phyloP scores from a whole-genome alignment of 1,139 yeast species.

The Yamadazyma membranifaciens region DNA sequence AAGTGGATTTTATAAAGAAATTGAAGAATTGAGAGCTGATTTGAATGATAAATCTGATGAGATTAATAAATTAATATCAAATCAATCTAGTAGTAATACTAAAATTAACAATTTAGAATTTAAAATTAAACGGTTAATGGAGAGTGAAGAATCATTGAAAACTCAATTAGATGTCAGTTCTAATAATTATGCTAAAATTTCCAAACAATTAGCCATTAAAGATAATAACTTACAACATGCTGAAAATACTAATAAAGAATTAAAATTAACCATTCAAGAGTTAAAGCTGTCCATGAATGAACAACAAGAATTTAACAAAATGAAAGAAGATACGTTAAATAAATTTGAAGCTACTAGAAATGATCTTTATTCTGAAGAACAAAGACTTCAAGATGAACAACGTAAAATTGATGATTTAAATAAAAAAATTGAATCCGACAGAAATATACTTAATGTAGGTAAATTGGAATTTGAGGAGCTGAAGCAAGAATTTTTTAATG shows the following conservation, averaged over 20 bases:
- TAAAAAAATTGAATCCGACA: background rate
- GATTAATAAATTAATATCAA: constrained; percentile 19
- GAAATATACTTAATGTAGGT: background rate
- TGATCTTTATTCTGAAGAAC: background rate
- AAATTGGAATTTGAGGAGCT: background rate
- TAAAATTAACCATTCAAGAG: constrained; percentile 1
- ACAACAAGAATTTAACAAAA: constrained; percentile 1
- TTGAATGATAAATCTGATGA: constrained; percentile 19
- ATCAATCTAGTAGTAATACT: constrained; percentile 21
- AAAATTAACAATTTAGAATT: constrained; percentile 22
- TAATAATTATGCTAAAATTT: constrained; percentile 29
- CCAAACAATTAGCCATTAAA: constrained; percentile 25
- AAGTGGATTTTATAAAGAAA: constrained; percentile 21
- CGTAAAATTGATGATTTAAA: constrained; percentile 1
- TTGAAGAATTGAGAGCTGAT: constrained; percentile 16
- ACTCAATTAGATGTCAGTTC: constrained; percentile 31
- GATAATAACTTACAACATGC: constrained; percentile 8
- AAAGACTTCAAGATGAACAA: background rate
- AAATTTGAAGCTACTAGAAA: background rate
- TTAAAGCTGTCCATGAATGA: background rate
- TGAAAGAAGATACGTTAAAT: background rate
- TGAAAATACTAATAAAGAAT: constrained; percentile 7
- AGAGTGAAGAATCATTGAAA: constrained; percentile 26
- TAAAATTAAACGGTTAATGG: constrained; percentile 18
- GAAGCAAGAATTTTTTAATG: background rate